These are phyloP conservation scores for Termitomyces sp. DNA, from an alignment of 768 basidiomycete genomes.

Conservation along the genomic window DNA sequence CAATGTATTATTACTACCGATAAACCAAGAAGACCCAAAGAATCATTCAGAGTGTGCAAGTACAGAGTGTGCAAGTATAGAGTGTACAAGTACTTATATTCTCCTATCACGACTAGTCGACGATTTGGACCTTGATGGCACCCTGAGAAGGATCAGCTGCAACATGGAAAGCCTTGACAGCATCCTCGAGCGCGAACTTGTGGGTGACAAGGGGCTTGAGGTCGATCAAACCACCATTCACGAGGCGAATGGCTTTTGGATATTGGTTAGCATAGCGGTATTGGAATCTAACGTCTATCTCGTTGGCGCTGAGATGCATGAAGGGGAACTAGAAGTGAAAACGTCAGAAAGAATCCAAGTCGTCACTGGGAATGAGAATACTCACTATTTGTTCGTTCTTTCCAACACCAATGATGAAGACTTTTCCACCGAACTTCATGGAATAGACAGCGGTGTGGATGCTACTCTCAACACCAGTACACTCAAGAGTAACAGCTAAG, in stretches of 20 bases:
- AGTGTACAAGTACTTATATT: neutral
- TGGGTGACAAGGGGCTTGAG: constrained; percentile 80
- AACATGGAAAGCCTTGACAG: constrained; percentile 73
- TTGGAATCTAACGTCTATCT: constrained; percentile 64
- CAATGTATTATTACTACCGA: constrained; percentile 2
- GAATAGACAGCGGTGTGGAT: constrained; percentile 58
- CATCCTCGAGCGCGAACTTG: constrained; percentile 64
- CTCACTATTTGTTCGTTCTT: constrained; percentile 54
- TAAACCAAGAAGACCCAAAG: neutral
- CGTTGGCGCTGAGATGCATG: constrained; percentile 67
- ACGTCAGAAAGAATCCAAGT: neutral
- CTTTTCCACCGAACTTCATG: constrained; percentile 59
- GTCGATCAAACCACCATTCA: constrained; percentile 68
- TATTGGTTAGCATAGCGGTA: constrained; percentile 75
- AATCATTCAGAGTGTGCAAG: neutral
- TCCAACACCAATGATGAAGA: constrained; percentile 68
- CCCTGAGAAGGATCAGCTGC: constrained; percentile 63
- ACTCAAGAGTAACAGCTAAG: constrained; percentile 52
- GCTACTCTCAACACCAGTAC: constrained; percentile 60
- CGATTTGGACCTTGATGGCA: constrained; percentile 66
- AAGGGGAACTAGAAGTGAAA: constrained; percentile 48
- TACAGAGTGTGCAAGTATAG: too few species aligned
- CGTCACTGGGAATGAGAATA: neutral
- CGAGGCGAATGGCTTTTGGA: constrained; percentile 77
- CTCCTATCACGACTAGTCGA: constrained; percentile 29